phyloP scores from a whole-genome alignment of 2,329 filamentous ascomycete species.

The Penicillium sp. region DNA sequence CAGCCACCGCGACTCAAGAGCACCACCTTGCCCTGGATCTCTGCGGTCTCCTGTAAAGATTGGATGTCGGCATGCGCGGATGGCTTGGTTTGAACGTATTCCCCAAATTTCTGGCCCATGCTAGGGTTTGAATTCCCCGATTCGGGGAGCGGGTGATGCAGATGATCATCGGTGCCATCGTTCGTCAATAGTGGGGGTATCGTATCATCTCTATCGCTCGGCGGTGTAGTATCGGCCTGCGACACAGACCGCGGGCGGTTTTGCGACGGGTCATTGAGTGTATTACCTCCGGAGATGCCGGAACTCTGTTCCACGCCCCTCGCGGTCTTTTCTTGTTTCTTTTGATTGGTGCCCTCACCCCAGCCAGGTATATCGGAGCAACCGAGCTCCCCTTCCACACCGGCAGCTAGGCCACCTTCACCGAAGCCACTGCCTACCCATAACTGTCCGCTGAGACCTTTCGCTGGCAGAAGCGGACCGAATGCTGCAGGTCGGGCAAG shows the following conservation, averaged over 20 bases:
- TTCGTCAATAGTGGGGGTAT: conserved; percentile 43
- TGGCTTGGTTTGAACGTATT: conserved; percentile 34
- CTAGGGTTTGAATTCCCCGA: conserved; percentile 41
- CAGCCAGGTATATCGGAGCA: conserved; percentile 94
- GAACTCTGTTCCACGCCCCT: conserved; percentile 21
- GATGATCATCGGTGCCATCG: conserved; percentile 83
- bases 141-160: conserved; percentile 62
- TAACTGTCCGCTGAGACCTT: conserved; percentile 81
- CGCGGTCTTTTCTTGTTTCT: conserved; percentile 25
- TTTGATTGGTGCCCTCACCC: conserved; percentile 61
- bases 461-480: conserved; percentile 73
- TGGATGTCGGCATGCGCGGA: conserved; percentile 82
- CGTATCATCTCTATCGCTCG: conserved; percentile 20
- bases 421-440: conserved; percentile 94
- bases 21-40: conserved; percentile 91
- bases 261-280: conserved; percentile 23
- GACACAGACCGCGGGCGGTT: conserved; percentile 26
- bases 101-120: conserved; percentile 35
- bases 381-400: conserved; percentile 79
- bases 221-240: conserved; percentile 21
- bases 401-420: conserved; percentile 59
- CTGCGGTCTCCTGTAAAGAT: conserved; percentile 84
- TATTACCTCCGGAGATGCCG: conserved; percentile 26
- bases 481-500: conserved; percentile 90
- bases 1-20: conserved; percentile 90